Conservation (phyloP, 805 yeast genomes). For the Pichia phayaonensis region DNA sequence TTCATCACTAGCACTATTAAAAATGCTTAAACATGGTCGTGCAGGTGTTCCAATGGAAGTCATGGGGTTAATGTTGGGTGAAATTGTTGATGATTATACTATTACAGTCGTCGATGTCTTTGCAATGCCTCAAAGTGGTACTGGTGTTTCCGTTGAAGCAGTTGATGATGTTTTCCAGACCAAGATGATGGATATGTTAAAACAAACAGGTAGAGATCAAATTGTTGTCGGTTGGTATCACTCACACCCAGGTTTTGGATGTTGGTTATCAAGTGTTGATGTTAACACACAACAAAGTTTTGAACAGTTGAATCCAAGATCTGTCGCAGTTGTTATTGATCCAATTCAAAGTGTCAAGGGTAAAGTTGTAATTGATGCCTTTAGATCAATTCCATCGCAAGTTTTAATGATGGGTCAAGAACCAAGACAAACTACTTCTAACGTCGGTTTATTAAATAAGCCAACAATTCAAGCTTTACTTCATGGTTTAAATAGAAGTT, state of each 20-base stretch:
- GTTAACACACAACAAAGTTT: slow-evolving; percentile 96
- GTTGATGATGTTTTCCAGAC: slow-evolving; percentile 99
- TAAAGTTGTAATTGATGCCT: slow-evolving; percentile 97
- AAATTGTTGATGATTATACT: slow-evolving; percentile 94
- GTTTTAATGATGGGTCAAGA: slow-evolving; percentile 93
- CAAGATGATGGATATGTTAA: slow-evolving; percentile 98
- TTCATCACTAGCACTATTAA: slow-evolving; percentile 87
- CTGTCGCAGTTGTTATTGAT: slow-evolving; percentile 97
- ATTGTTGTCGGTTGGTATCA: slow-evolving; percentile 99
- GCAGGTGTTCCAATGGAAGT: slow-evolving; percentile 77
- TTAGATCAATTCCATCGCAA: slow-evolving; percentile 84
- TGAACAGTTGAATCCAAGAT: slow-evolving; percentile 90
- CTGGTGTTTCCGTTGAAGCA: slow-evolving; percentile 98
- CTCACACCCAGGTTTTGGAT: slow-evolving; percentile 99
- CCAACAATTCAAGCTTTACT: slow-evolving; percentile 95
- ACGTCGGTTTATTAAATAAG: slow-evolving; percentile 89
- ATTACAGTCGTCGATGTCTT: slow-evolving; percentile 96
- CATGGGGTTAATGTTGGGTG: slow-evolving; percentile 98
- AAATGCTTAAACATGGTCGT: slow-evolving; percentile 96
- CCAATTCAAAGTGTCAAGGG: slow-evolving; percentile 99
- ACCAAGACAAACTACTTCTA: slow-evolving; percentile 95
- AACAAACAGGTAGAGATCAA: slow-evolving; percentile 98
- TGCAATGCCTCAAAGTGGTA: slow-evolving; percentile 97
- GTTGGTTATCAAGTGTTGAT: slow-evolving; percentile 98
- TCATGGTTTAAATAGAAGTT: slow-evolving; percentile 95